These are phyloP conservation scores for Pythium sukuiense DNA, from an alignment of 352 stramenopile genomes.

Conservation along the genomic window DNA sequence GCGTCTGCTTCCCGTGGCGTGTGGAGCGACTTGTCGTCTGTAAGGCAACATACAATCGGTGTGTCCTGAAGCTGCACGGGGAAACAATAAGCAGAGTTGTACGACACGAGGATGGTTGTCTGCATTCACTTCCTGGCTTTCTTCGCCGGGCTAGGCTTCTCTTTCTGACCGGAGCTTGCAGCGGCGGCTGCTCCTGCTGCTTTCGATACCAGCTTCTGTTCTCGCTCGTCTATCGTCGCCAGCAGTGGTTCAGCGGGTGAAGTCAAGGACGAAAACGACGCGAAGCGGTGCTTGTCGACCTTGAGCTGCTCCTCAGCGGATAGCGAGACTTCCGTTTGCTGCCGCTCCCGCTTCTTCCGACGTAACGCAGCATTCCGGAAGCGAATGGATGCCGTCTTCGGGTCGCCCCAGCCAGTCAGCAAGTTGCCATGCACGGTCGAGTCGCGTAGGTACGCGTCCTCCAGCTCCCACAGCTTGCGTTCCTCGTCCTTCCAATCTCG, in stretches of 20 bases:
- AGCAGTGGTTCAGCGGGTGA: conserved; percentile 52
- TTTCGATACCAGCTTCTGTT: background rate
- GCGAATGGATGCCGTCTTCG: conserved; percentile 48
- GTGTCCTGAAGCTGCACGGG: too few relatives aligned
- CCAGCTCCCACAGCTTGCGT: conserved; percentile 67
- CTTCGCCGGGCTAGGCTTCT: background rate
- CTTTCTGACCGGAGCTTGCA: background rate
- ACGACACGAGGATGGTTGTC: too few relatives aligned
- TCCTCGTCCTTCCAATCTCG: conserved; percentile 55
- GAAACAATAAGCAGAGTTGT: too few relatives aligned
- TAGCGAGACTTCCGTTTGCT: conserved; percentile 28
- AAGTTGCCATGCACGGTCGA: conserved; percentile 71
- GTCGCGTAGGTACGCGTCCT: conserved; percentile 65
- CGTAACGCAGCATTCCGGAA: conserved; percentile 59
- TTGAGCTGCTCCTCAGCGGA: conserved; percentile 51
- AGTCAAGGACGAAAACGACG: conserved; percentile 65
- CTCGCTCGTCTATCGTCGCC: background rate
- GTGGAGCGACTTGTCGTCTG: too few relatives aligned
- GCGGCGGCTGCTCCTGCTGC: background rate
- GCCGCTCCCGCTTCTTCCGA: conserved; percentile 53
- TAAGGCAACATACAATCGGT: background rate
- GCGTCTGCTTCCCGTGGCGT: too few relatives aligned
- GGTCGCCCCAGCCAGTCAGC: conserved; percentile 58
- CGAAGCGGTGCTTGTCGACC: conserved; percentile 56
- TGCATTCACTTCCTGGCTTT: conserved; percentile 3